These are phyloP conservation scores for Sporothrix globosa DNA, from an alignment of 2,329 filamentous ascomycete species.

Conservation along the genomic window DNA sequence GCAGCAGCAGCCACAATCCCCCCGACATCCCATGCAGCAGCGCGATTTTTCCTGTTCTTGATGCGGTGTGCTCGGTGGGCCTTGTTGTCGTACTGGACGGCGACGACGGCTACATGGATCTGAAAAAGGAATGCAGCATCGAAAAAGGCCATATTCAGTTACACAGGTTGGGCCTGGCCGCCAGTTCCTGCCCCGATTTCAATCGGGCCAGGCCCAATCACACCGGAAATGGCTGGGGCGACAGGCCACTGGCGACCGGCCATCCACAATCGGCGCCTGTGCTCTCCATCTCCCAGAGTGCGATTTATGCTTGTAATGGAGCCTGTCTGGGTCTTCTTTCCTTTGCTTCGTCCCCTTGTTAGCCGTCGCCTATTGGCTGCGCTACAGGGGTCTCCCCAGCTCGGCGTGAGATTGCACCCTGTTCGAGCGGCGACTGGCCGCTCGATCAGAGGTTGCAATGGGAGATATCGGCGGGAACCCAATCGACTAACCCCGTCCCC, in stretches of 20 bases:
- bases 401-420: conserved; percentile 7
- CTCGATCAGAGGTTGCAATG: conserved; percentile 22
- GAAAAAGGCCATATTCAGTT: neutral
- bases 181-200: neutral
- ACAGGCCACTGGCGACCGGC: conserved; percentile 4
- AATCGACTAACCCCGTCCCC: conserved; percentile 10
- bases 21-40: neutral
- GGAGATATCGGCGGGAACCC: conserved; percentile 19
- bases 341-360: neutral
- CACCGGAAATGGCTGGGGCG: conserved; percentile 14
- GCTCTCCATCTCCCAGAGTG: neutral
- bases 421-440: conserved; percentile 1
- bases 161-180: neutral
- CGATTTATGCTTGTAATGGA: neutral
- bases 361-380: neutral
- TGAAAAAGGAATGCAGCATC: conserved; percentile 12
- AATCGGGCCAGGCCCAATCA: neutral
- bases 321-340: neutral
- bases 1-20: neutral
- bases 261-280: no score
- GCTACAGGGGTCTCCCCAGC: conserved; percentile 8
- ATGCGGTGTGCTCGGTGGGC: neutral
- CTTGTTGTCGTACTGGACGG: neutral
- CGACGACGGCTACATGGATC: neutral
- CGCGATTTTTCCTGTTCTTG: conserved; percentile 9